A percentile compares a stretch with the other conserved stretches of the same genome.
phyloP scores from a whole-genome alignment of 257 asterid species.

The Scutellaria barbata region DNA sequence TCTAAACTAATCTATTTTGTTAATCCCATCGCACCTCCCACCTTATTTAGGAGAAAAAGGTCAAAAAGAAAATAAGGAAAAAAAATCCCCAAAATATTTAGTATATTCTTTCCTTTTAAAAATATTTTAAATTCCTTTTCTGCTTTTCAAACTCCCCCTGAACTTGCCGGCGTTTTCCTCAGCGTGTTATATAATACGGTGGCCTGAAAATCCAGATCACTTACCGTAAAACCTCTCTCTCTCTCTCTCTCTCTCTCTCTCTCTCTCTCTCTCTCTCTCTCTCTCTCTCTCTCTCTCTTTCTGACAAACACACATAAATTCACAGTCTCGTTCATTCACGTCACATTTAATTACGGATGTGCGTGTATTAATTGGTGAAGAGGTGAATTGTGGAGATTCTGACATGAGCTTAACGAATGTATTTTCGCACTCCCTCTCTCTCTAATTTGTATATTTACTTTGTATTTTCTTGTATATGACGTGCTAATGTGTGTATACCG shows the following conservation, averaged over 20 bases:
- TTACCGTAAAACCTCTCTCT: conserved; percentile 24
- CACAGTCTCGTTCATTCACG: conserved; percentile 41
- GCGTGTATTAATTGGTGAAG: conserved; percentile 41
- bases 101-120: conserved; percentile 17
- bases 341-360: conserved; percentile 41
- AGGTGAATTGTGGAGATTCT: conserved; percentile 51
- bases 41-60: neutral
- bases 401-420: conserved; percentile 38
- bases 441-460: conserved; percentile 27
- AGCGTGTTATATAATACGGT: conserved; percentile 24
- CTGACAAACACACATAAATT: conserved; percentile 18
- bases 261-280: neutral
- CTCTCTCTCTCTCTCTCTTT: conserved; percentile 14
- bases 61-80: conserved; percentile 18
- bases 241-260: too few species aligned
- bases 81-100: neutral
- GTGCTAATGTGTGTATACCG: conserved; percentile 34
- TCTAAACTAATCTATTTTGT: conserved; percentile 36
- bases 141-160: conserved; percentile 36
- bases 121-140: neutral
- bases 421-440: conserved; percentile 27
- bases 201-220: conserved; percentile 40
- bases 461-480: conserved; percentile 25
- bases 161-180: conserved; percentile 48
- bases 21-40: conserved; percentile 44